Base-by-base conservation (phyloP, 1,139 yeast species). In the Blastobotrys malaysiensis region DNA sequence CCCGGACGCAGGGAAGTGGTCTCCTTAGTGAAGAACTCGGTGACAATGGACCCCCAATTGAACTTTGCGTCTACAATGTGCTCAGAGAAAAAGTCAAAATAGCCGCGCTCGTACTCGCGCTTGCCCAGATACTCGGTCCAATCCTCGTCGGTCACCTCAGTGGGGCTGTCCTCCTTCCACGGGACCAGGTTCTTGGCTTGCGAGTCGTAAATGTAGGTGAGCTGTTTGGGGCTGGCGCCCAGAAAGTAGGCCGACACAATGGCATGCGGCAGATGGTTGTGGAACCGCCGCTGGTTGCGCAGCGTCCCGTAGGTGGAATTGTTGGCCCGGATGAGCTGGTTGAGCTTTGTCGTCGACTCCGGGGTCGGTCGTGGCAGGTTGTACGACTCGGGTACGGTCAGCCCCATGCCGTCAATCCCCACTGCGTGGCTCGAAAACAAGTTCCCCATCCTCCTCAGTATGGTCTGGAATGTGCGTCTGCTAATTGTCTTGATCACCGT, bases 81-180 rank as follows among this genome's bases (percentile, higher is more conserved):
- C 47, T 68, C 72, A 20, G 63, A 62, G 53, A 66, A 68, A 53
- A 55, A 70, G 47, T 69, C 70, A 24, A 58, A 61, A 50, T 62
- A 70, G 3, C 67, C 71, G 11, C 69, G 55, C 52, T 66, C 69
- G 51, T 67, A 68, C 46, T 49, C 53, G 51, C 59, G 57, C 21
- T 66, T 53, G 11, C 72, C 72, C 14, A 62, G 54, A 49, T 59
- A 60, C n/a, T 59, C 56, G 14, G 52, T 54, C 69, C 72, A 70
- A 48, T 69, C 71, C 7, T 63, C 65, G 43, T 62, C 64, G 1
- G 70, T 68, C 11, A 70, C 64, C 48, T 61, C 72, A 9, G 63
- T 60, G 2, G 73, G 72, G 26, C 62, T 55, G 52, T 69, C 72
- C 47, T 69, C 71, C 24, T 57, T 53, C 71, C 71, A 68, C 9